phyloP scores from a whole-genome alignment of 345 rosid genomes.

The Syzygium grande region DNA sequence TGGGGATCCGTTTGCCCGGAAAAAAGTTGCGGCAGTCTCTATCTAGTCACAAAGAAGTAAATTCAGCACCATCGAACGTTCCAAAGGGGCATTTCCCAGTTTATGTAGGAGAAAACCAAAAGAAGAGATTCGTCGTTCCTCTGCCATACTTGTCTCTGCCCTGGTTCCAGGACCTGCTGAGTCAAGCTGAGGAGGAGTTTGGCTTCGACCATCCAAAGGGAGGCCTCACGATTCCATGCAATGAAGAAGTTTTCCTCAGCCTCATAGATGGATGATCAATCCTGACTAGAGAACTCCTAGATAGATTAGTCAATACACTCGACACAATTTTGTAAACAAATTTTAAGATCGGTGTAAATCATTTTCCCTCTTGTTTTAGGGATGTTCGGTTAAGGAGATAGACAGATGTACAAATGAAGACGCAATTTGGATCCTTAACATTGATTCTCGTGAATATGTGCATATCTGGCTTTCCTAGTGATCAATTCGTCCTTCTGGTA shows the following conservation, averaged over 20 bases:
- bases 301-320: neutral
- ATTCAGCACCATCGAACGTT: neutral
- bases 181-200: conserved; percentile 24
- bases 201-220: conserved; percentile 33
- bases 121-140: conserved; percentile 25
- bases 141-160: conserved; percentile 20
- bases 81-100: conserved; percentile 26
- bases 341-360: neutral
- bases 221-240: conserved; percentile 30
- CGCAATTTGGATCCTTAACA: neutral
- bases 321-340: neutral
- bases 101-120: conserved; percentile 27
- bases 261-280: neutral
- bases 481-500: neutral
- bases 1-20: neutral
- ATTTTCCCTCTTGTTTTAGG: neutral
- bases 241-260: conserved; percentile 14
- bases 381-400: neutral
- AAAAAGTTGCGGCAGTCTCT: neutral
- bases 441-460: neutral
- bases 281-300: neutral
- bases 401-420: neutral
- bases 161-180: conserved; percentile 20
- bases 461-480: neutral
- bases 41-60: neutral